Conservation (phyloP, 345 rosid species). For the Hypericum perforatum region DNA sequence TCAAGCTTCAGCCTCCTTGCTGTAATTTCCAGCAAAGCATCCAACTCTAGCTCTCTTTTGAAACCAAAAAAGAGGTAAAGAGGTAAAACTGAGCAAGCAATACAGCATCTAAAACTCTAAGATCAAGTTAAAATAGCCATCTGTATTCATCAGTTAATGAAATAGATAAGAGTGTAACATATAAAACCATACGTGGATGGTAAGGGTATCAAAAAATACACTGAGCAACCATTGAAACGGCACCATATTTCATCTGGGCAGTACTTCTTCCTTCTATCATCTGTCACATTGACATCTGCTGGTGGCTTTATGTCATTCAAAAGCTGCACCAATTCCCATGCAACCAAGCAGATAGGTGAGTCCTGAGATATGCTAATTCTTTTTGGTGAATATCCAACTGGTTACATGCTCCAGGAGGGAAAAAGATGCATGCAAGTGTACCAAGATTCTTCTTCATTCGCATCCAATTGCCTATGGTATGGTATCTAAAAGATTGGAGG, state of each 20-base stretch:
- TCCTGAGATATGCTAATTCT: too few species aligned
- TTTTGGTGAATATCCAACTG: too few species aligned
- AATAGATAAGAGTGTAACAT: not conserved
- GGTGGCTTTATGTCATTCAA: conserved; percentile 48
- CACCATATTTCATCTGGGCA: conserved; percentile 75
- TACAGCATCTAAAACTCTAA: too few species aligned
- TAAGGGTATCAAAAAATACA: conserved; percentile 37
- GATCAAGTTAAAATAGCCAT: too few species aligned
- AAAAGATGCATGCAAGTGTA: too few species aligned
- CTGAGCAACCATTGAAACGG: conserved; percentile 50
- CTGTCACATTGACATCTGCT: conserved; percentile 35
- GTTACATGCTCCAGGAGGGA: too few species aligned
- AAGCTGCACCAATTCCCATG: conserved; percentile 35
- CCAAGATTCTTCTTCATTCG: too few species aligned
- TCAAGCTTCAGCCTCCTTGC: conserved; percentile 65
- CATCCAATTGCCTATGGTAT: not conserved
- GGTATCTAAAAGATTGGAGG: not conserved
- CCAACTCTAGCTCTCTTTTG: conserved; percentile 49
- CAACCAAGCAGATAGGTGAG: too few species aligned
- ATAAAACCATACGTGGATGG: conserved; percentile 37
- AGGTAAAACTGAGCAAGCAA: not conserved
- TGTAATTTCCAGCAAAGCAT: conserved; percentile 38
- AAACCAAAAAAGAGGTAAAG: not conserved
- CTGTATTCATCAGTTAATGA: not conserved
- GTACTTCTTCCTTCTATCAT: conserved; percentile 52